Conservation (phyloP, 2,329 filamentous ascomycete species). For the Mariannaea sp. region DNA sequence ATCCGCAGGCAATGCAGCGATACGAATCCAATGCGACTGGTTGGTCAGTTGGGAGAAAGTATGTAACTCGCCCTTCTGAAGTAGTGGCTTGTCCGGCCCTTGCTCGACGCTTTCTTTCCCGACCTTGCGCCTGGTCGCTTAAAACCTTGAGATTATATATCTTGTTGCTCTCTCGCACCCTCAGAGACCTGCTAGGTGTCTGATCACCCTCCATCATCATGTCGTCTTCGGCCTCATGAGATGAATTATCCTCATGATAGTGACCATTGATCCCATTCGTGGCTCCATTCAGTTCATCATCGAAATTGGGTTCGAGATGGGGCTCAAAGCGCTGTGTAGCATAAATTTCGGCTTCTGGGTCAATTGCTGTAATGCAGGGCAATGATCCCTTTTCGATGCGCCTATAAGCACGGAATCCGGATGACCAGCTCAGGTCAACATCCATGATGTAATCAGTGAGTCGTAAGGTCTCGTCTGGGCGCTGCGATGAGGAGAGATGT, state of each 20-base stretch:
- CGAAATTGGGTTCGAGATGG: constrained; percentile 24
- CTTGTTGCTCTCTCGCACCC: constrained; percentile 53
- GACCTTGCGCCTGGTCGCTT: constrained; percentile 62
- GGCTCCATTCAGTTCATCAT: constrained; percentile 22
- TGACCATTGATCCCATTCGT: constrained; percentile 26
- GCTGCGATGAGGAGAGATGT: constrained; percentile 35
- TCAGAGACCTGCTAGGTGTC: constrained; percentile 57
- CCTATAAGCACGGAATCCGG: constrained; percentile 44
- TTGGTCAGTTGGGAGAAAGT: constrained; percentile 50
- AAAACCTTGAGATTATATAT: constrained; percentile 65
- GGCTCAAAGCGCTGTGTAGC: constrained; percentile 33
- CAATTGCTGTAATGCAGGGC: constrained; percentile 50
- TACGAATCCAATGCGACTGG: constrained; percentile 54
- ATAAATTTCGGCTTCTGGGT: constrained; percentile 40
- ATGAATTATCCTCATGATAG: constrained; percentile 36
- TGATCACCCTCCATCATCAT: constrained; percentile 50
- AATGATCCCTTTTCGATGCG: constrained; percentile 49
- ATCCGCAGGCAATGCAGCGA: constrained; percentile 57
- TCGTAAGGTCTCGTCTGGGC: constrained; percentile 29
- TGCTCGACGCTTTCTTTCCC: constrained; percentile 50
- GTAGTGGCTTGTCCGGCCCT: constrained; percentile 32
- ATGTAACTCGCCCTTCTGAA: constrained; percentile 53
- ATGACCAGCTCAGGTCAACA: constrained; percentile 54
- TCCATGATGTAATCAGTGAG: constrained; percentile 55
- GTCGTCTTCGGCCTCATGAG: constrained; percentile 52